A percentile compares a stretch with the other conserved stretches of the same genome.
These are phyloP conservation scores for Cyphellophora attinorum DNA, from an alignment of 2,329 filamentous ascomycete species.

Conservation along the genomic window DNA sequence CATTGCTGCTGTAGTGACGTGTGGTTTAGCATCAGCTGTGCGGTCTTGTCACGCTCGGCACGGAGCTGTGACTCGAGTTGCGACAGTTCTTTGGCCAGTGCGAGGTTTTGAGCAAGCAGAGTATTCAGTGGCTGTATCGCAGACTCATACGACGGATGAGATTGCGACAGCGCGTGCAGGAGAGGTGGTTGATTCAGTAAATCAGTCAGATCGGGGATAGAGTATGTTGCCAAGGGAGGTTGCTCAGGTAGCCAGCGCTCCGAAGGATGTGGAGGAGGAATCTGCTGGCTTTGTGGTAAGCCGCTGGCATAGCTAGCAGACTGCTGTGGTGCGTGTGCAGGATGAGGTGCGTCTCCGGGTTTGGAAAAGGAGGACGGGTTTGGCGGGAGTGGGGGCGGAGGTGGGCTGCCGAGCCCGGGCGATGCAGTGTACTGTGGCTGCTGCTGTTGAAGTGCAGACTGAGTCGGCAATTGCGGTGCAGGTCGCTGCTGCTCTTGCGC, in stretches of 20 bases:
- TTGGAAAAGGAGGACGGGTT: constrained; percentile 23
- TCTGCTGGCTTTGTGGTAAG: constrained; percentile 16
- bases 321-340: constrained; percentile 31
- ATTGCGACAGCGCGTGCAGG: constrained; percentile 65
- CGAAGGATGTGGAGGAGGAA: constrained; percentile 14
- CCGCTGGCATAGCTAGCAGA: background rate
- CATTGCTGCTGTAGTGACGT: constrained; percentile 88
- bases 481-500: constrained; percentile 20
- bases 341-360: constrained; percentile 19
- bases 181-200: constrained; percentile 63
- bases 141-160: constrained; percentile 61
- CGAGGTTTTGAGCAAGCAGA: constrained; percentile 61
- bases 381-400: constrained; percentile 34
- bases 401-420: too few species aligned
- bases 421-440: too few species aligned
- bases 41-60: constrained; percentile 54
- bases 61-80: constrained; percentile 39
- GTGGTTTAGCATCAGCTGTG: constrained; percentile 71
- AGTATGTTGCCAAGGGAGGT: constrained; percentile 10
- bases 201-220: constrained; percentile 51
- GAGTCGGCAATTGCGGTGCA: constrained; percentile 28
- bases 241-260: constrained; percentile 13
- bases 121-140: constrained; percentile 56
- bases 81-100: constrained; percentile 46
- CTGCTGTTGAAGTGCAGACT: too few species aligned